Evolutionary conservation across 495 filamentous ascomycete genomes (phyloP).

Genomic region (Lasiosphaeria ovina): DNA sequence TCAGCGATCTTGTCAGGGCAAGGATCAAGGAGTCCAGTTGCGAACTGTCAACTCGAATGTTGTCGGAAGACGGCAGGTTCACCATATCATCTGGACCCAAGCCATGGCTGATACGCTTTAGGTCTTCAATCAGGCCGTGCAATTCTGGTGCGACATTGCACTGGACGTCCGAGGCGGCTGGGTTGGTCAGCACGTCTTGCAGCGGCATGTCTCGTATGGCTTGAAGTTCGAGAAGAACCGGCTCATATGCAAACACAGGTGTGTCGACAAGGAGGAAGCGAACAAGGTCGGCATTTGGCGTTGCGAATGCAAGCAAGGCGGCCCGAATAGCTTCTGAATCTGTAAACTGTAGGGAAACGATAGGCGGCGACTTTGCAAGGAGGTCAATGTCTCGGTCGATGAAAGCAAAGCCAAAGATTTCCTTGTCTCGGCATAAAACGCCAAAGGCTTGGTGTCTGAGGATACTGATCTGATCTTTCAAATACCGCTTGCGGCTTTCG

Average conservation of each 20-base stretch:
- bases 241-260: conserved; percentile 70
- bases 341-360: conserved; percentile 52
- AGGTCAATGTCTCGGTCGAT: conserved; percentile 57
- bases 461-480: conserved; percentile 49
- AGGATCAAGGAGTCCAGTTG: conserved; percentile 57
- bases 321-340: conserved; percentile 36
- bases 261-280: conserved; percentile 61
- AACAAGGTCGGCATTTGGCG: conserved; percentile 41
- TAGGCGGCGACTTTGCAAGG: conserved; percentile 45
- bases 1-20: conserved; percentile 54
- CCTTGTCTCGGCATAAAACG: conserved; percentile 51
- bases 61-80: conserved; percentile 6
- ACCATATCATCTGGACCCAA: background rate
- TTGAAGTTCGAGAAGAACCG: conserved; percentile 62
- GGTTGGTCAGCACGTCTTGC: conserved; percentile 47
- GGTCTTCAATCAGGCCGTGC: background rate
- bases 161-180: background rate
- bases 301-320: conserved; percentile 40
- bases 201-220: conserved; percentile 53
- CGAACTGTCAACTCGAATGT: conserved; percentile 52
- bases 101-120: background rate
- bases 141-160: background rate
- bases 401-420: conserved; percentile 61
- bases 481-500: conserved; percentile 42
- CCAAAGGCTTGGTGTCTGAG: conserved; percentile 62